phyloP scores from a whole-genome alignment of 306 rosid genomes.

The Rosa multiflora region DNA sequence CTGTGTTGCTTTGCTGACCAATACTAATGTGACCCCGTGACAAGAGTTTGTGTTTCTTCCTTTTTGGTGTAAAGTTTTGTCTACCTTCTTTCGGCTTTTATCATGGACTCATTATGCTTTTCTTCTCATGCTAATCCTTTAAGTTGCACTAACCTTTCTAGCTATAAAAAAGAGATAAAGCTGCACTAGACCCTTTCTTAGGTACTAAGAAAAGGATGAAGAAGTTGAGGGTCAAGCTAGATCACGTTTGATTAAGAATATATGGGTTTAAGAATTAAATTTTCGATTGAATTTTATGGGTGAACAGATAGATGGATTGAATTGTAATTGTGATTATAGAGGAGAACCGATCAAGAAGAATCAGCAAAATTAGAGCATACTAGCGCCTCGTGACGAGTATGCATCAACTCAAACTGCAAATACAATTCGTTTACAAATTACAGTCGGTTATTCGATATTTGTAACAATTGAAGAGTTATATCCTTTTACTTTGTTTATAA shows the following conservation, averaged over 20 bases:
- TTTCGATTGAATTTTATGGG: too few relatives aligned
- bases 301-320: too few relatives aligned
- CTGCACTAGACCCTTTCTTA: background rate
- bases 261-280: too few relatives aligned
- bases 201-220: background rate
- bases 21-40: background rate
- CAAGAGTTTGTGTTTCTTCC: background rate
- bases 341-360: too few relatives aligned
- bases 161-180: background rate
- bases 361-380: too few relatives aligned
- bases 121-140: background rate
- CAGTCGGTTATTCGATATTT: too few relatives aligned
- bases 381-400: too few relatives aligned
- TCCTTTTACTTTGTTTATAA: too few relatives aligned
- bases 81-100: background rate
- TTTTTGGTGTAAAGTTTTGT: background rate
- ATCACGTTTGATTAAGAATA: background rate
- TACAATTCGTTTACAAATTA: too few relatives aligned
- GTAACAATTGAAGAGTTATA: background rate
- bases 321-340: too few relatives aligned
- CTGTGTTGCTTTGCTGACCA: slow-evolving; percentile 21
- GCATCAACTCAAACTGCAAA: too few relatives aligned
- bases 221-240: background rate
- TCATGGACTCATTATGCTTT: slow-evolving; percentile 5
- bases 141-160: background rate